Evolutionary conservation across 1,284 basidiomycete genomes (phyloP), one percentile per base, ranked within the genome.

Genomic region (Microbotryum lychnidis-dioicae): DNA sequence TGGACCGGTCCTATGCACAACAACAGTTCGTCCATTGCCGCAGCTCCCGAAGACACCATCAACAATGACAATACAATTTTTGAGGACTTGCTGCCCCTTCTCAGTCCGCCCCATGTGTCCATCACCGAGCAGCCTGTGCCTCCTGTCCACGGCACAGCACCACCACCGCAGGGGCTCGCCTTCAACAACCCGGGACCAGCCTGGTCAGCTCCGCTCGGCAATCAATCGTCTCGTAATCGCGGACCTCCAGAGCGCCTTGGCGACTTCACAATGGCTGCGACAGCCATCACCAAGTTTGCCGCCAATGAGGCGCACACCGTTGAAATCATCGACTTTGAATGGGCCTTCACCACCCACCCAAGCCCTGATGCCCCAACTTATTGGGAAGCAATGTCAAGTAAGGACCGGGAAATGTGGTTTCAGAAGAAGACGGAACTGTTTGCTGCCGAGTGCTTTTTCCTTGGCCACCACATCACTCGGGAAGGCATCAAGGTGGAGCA

Each of bases 341-440:
- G 48, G 27, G 48, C 16, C 20, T 42, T 42, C 16, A 42, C 37
- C 37, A 5, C 25, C 5, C 5, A 5, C 6, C 76, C 75, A 72
- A 56, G 44, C 21, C 53, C 21, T 23, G 58, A 60, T 29, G 47
- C 37, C 21, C 58, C 58, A 3, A 37, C 47, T 18, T 60, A 51
- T 53, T 14, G 21, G 33, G n/a, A 54, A 20, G 56, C 48, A 46
- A 29, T 61, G 29, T 31, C 27, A 3, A n/a, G 59, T 2, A 47
- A 55, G n/a, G 63, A 64, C n/a, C 18, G 46, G 21, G 52, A 47
- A 2, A 49, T 37, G 14, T 65, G 60, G 63, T n/a, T n/a, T n/a
- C n/a, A n/a, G n/a, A n/a, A n/a, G n/a, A n/a, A n/a, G n/a, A n/a
- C n/a, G n/a, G n/a, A n/a, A n/a, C n/a, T n/a, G n/a, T n/a, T n/a